Evolutionary conservation across 2,329 filamentous ascomycete species (phyloP).

Genomic region (Arthroderma sp.): DNA sequence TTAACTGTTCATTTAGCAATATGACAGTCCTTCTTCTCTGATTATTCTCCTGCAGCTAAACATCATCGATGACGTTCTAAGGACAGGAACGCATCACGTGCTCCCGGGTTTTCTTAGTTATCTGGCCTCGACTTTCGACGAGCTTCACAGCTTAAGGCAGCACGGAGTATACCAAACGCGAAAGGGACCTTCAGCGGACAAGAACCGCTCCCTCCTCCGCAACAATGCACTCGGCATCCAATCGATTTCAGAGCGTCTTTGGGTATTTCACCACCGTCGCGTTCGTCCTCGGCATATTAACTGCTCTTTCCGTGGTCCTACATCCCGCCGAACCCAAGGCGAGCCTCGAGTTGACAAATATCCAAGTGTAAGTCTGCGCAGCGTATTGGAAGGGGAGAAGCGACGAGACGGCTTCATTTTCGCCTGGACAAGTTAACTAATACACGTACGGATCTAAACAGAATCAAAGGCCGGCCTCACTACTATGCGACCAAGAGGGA

Average conservation of each 20-base stretch:
- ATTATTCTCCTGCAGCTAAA: too few species aligned
- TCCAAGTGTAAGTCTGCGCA: conserved; percentile 59
- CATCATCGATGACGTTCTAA: too few species aligned
- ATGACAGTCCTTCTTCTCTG: too few species aligned
- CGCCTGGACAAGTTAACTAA: neutral
- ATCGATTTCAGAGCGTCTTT: conserved; percentile 81
- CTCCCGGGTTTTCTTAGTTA: too few species aligned
- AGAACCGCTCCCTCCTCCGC: conserved; percentile 2
- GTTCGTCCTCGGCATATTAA: conserved; percentile 63
- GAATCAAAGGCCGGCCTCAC: conserved; percentile 80
- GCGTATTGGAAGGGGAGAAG: neutral
- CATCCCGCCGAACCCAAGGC: conserved; percentile 44
- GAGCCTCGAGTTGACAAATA: conserved; percentile 40
- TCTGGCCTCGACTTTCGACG: too few species aligned
- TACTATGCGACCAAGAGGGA: conserved; percentile 89
- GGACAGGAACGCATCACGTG: too few species aligned
- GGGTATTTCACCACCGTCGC: conserved; percentile 95
- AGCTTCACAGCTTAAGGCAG: too few species aligned
- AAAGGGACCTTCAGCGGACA: too few species aligned
- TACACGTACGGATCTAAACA: conserved; percentile 22
- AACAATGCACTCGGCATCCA: conserved; percentile 76
- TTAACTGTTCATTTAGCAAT: too few species aligned
- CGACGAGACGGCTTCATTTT: neutral
- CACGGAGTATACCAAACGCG: too few species aligned
- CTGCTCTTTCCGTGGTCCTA: conserved; percentile 64